These are phyloP conservation scores for Saitozyma podzolica DNA, from an alignment of 768 basidiomycete species.

Conservation along the genomic window DNA sequence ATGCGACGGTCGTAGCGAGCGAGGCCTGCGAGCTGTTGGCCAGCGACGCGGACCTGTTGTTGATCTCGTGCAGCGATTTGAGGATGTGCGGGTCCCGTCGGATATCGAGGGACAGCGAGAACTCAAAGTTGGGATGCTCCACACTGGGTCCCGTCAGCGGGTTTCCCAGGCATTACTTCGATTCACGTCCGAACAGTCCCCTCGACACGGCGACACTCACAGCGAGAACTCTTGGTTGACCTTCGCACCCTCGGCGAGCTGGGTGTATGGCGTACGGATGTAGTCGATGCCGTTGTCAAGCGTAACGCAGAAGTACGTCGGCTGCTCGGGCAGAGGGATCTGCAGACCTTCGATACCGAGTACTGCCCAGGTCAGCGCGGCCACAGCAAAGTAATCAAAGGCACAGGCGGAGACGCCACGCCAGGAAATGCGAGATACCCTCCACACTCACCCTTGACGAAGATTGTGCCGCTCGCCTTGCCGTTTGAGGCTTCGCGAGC, in stretches of 20 bases:
- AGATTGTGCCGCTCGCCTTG: slow-evolving; percentile 87
- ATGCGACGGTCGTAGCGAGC: slow-evolving; percentile 61
- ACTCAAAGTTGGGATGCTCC: slow-evolving; percentile 84
- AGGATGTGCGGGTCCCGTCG: slow-evolving; percentile 81
- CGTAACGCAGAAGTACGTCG: slow-evolving; percentile 76
- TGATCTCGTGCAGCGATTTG: slow-evolving; percentile 65
- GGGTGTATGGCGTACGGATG: slow-evolving; percentile 71
- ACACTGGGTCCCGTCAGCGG: slow-evolving; percentile 25
- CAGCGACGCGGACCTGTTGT: slow-evolving; percentile 56
- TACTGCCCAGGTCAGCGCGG: slow-evolving; percentile 57
- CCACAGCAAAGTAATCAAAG: background rate
- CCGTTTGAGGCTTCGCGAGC: slow-evolving; percentile 62
- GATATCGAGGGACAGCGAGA: slow-evolving; percentile 84
- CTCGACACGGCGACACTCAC: slow-evolving; percentile 27
- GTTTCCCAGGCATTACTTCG: no score
- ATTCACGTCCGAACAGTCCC: no score
- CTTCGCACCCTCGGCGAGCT: slow-evolving; percentile 41
- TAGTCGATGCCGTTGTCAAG: slow-evolving; percentile 97
- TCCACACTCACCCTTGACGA: slow-evolving; percentile 72
- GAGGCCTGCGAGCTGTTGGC: slow-evolving; percentile 55
- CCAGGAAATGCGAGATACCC: background rate
- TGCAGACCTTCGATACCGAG: slow-evolving; percentile 70
- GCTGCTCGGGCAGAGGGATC: slow-evolving; percentile 74
- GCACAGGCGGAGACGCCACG: slow-evolving; percentile 1
- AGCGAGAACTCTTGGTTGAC: slow-evolving; percentile 53